Evolutionary conservation across 306 rosid genomes (phyloP).

Genomic region (Sechiopsis laciniata): DNA sequence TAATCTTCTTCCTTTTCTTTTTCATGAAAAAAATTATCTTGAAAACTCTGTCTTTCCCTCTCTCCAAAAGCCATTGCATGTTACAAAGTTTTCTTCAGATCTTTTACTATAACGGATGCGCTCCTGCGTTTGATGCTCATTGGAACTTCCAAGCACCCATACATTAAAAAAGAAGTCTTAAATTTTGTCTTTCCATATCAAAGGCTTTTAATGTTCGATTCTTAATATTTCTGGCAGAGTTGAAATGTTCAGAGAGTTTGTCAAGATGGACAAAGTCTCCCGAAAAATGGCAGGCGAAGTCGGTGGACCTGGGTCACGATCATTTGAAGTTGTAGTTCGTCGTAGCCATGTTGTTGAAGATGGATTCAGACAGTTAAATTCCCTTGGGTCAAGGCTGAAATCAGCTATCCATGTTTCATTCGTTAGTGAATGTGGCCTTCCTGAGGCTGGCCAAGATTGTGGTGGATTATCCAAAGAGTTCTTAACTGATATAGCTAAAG

Average conservation of each 20-base stretch:
- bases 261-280: slow-evolving; percentile 86
- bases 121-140: background rate
- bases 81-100: background rate
- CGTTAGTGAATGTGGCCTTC: slow-evolving; percentile 96
- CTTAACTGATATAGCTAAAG: slow-evolving; percentile 82
- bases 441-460: slow-evolving; percentile 95
- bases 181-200: background rate
- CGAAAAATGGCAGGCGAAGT: slow-evolving; percentile 96
- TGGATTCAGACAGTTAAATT: slow-evolving; percentile 79
- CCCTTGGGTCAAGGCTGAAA: slow-evolving; percentile 79
- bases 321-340: slow-evolving; percentile 67
- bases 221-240: slow-evolving; percentile 51
- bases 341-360: slow-evolving; percentile 94
- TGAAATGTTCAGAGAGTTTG: slow-evolving; percentile 92
- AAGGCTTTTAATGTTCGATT: slow-evolving; percentile 22
- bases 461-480: slow-evolving; percentile 97
- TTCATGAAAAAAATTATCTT: background rate
- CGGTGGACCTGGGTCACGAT: slow-evolving; percentile 72
- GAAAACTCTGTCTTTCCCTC: background rate
- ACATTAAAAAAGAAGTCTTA: background rate
- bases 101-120: background rate
- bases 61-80: background rate
- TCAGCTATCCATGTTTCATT: slow-evolving; percentile 92
- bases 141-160: background rate
- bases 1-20: background rate